Evolutionary conservation across 257 asterid genomes (phyloP).

Genomic region (Fraxinus americana): DNA sequence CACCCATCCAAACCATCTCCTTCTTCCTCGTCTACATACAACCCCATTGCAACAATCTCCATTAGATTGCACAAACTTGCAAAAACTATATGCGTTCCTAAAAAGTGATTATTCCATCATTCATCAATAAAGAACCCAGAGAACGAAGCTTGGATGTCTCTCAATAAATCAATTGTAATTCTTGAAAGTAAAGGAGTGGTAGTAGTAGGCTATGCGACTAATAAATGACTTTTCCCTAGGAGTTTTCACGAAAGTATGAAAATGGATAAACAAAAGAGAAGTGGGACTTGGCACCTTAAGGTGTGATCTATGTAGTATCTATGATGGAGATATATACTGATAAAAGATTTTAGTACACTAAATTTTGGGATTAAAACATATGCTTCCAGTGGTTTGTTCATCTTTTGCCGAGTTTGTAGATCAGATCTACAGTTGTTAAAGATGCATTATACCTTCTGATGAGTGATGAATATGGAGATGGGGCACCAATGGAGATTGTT

Average conservation of each 20-base stretch:
- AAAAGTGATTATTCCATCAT: not conserved
- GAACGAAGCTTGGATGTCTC: not conserved
- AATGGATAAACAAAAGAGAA: not conserved
- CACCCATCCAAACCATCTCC: no score
- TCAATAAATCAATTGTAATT: not conserved
- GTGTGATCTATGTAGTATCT: not conserved
- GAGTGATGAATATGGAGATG: not conserved
- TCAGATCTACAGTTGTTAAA: not conserved
- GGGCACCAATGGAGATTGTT: no score
- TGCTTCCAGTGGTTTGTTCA: not conserved
- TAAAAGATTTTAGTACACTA: not conserved
- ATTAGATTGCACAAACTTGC: slow-evolving; percentile 2
- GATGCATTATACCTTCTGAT: not conserved
- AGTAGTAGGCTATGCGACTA: not conserved
- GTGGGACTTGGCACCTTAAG: not conserved
- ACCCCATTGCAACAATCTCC: no score
- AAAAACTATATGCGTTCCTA: not conserved
- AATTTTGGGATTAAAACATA: not conserved
- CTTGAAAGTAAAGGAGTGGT: not conserved
- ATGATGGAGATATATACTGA: not conserved
- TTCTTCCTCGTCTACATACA: no score
- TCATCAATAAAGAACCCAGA: not conserved
- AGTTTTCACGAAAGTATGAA: not conserved
- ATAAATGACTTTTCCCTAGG: not conserved
- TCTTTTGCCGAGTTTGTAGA: not conserved